Base-by-base conservation (phyloP, 1,284 basidiomycete genomes). In the Ceratobasidium sp. region DNA sequence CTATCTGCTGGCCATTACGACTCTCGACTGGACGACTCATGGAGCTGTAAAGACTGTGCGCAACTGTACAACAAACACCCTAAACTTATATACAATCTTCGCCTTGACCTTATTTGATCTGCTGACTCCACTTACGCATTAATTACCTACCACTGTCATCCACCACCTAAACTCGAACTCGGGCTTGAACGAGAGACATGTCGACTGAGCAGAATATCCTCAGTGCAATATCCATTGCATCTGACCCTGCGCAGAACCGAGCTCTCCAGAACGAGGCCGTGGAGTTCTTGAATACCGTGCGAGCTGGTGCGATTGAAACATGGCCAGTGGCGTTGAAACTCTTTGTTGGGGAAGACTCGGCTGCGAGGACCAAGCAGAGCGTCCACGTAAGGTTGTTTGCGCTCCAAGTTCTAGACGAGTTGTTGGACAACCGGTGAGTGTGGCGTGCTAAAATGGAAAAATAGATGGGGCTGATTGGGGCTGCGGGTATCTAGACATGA, bases 351-450 rank as follows among this genome's bases (percentile, higher is more conserved):
- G 78, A 80, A 45, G 82, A 82, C 55, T 75, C 84, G 32, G 85
- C 86, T 73, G 87, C 87, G 32, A 74, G 78, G 34, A 82, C 86
- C 75, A 91, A 88, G 78, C 86, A 93, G 78, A 86, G 87, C 25
- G 78, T 86, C 52, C 87, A 94, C 75, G 91, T 86, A 45, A 85
- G 94, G 69, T 91, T 96, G 80, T 95, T 92, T 78, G 92, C 90
- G 27, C 81, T 96, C 73, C 87, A 92, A 71, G 86, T 96, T 69
- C 79, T 96, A 69, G 92, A 94, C 72, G 92, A 94, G 68, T 93
- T 92, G 76, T 83, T 96, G 71, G 91, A 92, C 75, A 89, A 89
- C 78, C 85, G 88, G 93, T 93, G 77, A 82, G 91, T 81, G 38
- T 7, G n/a, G 34, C 68, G 45, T n/a, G 6, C 17, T 29, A 22